Percentiles rank a stretch among this genome's conserved stretches.
These are phyloP conservation scores for Rhizopogon sp. DNA, from an alignment of 768 basidiomycete genomes.

Conservation along the genomic window DNA sequence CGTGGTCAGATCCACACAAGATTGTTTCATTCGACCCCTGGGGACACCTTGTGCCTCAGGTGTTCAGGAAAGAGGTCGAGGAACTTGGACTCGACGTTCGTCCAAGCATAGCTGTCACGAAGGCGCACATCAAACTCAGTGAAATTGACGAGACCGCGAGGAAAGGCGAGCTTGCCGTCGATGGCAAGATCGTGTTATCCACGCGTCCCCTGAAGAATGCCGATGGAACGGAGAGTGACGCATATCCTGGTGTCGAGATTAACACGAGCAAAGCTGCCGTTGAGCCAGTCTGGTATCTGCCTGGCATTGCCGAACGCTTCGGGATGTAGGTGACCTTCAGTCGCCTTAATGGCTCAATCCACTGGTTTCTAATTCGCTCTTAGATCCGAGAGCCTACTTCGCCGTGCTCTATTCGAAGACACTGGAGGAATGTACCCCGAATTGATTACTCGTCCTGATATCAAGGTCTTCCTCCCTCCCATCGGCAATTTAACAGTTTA, in stretches of 20 bases:
- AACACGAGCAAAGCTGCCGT: slow-evolving; percentile 89
- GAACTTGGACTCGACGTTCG: slow-evolving; percentile 74
- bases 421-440: slow-evolving; percentile 97
- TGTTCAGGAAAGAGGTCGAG: slow-evolving; percentile 59
- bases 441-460: slow-evolving; percentile 89
- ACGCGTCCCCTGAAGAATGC: slow-evolving; percentile 58
- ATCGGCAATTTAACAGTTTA: slow-evolving; percentile 91
- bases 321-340: slow-evolving; percentile 63
- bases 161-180: slow-evolving; percentile 66
- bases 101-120: slow-evolving; percentile 91
- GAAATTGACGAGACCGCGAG: slow-evolving; percentile 83
- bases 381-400: slow-evolving; percentile 78
- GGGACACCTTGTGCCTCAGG: slow-evolving; percentile 80
- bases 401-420: slow-evolving; percentile 93
- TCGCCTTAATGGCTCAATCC: slow-evolving; percentile 7
- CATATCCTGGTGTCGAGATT: slow-evolving; percentile 80
- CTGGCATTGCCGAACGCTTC: slow-evolving; percentile 91
- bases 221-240: slow-evolving; percentile 53
- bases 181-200: slow-evolving; percentile 78
- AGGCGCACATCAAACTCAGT: slow-evolving; percentile 90
- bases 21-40: slow-evolving; percentile 94
- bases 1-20: slow-evolving; percentile 73
- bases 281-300: slow-evolving; percentile 95
- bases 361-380: background rate
- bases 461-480: slow-evolving; percentile 94